Conservation (phyloP, 2,329 filamentous ascomycete genomes). For the Fusarium nodosum region DNA sequence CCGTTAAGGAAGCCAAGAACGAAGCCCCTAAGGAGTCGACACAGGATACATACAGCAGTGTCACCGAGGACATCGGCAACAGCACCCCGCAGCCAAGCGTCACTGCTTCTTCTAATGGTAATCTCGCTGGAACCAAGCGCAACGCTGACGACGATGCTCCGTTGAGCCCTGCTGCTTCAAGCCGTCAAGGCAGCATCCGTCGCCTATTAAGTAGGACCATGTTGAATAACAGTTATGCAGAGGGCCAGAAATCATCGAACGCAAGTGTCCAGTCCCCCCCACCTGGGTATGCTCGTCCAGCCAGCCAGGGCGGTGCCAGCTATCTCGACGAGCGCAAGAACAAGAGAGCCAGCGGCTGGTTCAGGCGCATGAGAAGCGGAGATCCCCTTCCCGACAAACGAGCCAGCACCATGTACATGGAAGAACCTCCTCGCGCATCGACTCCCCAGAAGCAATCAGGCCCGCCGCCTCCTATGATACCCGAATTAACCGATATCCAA, state of each 20-base stretch:
- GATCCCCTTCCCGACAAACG: conserved; percentile 56
- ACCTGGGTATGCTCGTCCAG: conserved; percentile 56
- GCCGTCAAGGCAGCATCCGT: conserved; percentile 68
- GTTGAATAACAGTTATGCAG: conserved; percentile 67
- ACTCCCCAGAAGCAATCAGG: conserved; percentile 57
- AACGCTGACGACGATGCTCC: conserved; percentile 66
- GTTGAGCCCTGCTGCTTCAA: conserved; percentile 65
- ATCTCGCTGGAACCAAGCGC: conserved; percentile 62
- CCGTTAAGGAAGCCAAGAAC: conserved; percentile 46
- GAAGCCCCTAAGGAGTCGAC: conserved; percentile 28
- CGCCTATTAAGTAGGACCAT: conserved; percentile 69
- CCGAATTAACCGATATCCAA: conserved; percentile 67
- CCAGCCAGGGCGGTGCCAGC: conserved; percentile 65
- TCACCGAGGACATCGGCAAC: conserved; percentile 39
- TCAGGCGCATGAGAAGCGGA: conserved; percentile 64
- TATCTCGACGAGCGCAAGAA: conserved; percentile 66
- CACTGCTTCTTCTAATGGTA: conserved; percentile 58
- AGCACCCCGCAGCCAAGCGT: conserved; percentile 44
- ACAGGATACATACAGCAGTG: conserved; percentile 30
- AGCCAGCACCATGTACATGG: conserved; percentile 58
- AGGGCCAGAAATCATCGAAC: conserved; percentile 61
- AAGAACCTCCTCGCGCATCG: conserved; percentile 52
- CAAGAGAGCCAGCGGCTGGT: conserved; percentile 71
- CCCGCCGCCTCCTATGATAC: conserved; percentile 72
- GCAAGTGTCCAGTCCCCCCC: conserved; percentile 52